Base-by-base conservation (phyloP, 768 basidiomycete genomes). In the Tylopilus sp. region DNA sequence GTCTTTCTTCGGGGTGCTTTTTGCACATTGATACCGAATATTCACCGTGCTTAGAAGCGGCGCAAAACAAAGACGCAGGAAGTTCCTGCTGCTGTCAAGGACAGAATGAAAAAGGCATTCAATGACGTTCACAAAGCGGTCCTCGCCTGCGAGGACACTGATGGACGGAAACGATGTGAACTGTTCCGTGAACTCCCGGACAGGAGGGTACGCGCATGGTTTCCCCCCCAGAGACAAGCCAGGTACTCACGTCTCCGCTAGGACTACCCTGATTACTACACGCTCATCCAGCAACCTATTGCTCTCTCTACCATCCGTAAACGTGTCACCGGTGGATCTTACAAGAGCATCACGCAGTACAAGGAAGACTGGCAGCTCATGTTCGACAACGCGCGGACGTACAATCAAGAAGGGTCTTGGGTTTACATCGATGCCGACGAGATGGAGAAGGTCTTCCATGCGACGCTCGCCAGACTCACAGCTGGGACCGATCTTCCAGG, bases 391-490 rank as follows among this genome's bases (percentile, higher is more conserved):
- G 95, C 95, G 5, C 80, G 89, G 60, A 88, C 83, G 40, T 98
- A 92, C 76, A 98, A 98, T 67, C 86, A 88, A 68, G 92, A 95
- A 69, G 92, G 88, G 2, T 95, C 92, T 0, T 92, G 91, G 88
- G 93, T 97, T 33, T 95, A 94, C 69, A 77, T 88, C 53, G 92
- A 95, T 55, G 94, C 95, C 8, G 88, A 91, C 44, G 90, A 92
- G 73, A 91, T 95, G 88, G 88, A 95, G 71, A 89, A 88, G 64
- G 84, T 85, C 44, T 93, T 95, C 66, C 79, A 88, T 53, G 75
- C 81, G 23, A 74, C 85, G 9, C 91, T 85, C 62, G 78, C 83
- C 39, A 79, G 79, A 31, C 70, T 75, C 45, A 83, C 86, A 40
- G 74, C 71, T 13, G 86, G 86, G 20, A 83, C 81, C 38, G 87